Conservation (phyloP, 2,329 filamentous ascomycete genomes). For the Fusarium avenaceum region DNA sequence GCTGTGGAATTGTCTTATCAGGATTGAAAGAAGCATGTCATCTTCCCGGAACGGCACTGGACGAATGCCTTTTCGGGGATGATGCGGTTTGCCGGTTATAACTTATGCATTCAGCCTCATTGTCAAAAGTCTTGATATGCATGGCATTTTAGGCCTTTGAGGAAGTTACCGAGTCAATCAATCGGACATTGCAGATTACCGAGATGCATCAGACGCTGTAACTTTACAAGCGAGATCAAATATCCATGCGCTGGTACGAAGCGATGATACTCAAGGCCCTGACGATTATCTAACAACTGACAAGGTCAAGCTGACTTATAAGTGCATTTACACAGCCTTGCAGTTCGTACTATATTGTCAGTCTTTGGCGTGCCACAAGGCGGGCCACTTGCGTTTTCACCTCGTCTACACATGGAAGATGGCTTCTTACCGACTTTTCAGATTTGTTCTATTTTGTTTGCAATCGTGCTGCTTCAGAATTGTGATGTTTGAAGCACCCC, state of each 20-base stretch:
- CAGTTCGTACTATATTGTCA: slow-evolving; percentile 8
- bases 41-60: slow-evolving; percentile 9
- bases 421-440: slow-evolving; percentile 12
- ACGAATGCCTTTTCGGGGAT: slow-evolving; percentile 18
- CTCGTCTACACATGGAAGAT: not conserved
- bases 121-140: not conserved
- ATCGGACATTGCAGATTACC: not conserved
- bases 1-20: not conserved
- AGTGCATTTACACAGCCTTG: slow-evolving; percentile 11
- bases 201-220: not conserved
- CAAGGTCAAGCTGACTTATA: not conserved
- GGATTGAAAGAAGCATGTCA: not conserved
- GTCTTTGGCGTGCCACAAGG: not conserved
- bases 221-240: not conserved
- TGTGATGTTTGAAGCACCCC: not conserved
- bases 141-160: not conserved
- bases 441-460: not conserved
- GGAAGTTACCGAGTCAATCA: not conserved
- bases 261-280: slow-evolving; percentile 1
- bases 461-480: not conserved
- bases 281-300: not conserved
- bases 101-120: not conserved
- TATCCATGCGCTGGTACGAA: not conserved
- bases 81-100: slow-evolving; percentile 20
- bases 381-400: not conserved